Conservation (phyloP, 306 rosid species). For the Psophocarpus tetragonolobus region DNA sequence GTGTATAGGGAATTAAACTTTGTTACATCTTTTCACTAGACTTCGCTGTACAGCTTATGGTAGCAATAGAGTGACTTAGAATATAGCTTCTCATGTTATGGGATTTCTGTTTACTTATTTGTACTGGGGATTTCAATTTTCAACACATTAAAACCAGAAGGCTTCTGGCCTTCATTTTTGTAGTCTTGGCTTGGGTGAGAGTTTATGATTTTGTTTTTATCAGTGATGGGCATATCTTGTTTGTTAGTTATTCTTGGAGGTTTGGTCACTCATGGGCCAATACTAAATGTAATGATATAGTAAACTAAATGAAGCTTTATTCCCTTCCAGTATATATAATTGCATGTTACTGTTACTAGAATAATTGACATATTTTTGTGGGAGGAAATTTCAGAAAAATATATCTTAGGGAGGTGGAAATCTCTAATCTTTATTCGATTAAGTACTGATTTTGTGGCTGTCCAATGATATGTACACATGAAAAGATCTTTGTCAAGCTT, state of each 20-base stretch:
- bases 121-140: not conserved
- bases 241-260: slow-evolving; percentile 7
- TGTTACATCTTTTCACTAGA: not conserved
- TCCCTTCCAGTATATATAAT: not conserved
- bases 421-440: not conserved
- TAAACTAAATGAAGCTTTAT: slow-evolving; percentile 7
- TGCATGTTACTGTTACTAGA: not conserved
- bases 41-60: slow-evolving; percentile 43
- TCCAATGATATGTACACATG: not conserved
- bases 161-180: slow-evolving; percentile 34
- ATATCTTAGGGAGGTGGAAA: not conserved
- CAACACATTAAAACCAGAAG: slow-evolving; percentile 30
- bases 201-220: slow-evolving; percentile 14
- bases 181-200: slow-evolving; percentile 39
- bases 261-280: slow-evolving; percentile 9
- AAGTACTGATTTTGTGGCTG: not conserved
- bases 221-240: slow-evolving; percentile 13
- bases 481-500: slow-evolving; percentile 3
- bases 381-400: not conserved
- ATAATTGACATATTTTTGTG: not conserved
- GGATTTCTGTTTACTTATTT: slow-evolving; percentile 17
- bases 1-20: slow-evolving; percentile 28
- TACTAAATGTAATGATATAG: slow-evolving; percentile 8
- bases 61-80: slow-evolving; percentile 33
- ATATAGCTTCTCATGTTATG: slow-evolving; percentile 32